phyloP scores from a whole-genome alignment of 164 flowering plant species.

The Berberis thunbergii region DNA sequence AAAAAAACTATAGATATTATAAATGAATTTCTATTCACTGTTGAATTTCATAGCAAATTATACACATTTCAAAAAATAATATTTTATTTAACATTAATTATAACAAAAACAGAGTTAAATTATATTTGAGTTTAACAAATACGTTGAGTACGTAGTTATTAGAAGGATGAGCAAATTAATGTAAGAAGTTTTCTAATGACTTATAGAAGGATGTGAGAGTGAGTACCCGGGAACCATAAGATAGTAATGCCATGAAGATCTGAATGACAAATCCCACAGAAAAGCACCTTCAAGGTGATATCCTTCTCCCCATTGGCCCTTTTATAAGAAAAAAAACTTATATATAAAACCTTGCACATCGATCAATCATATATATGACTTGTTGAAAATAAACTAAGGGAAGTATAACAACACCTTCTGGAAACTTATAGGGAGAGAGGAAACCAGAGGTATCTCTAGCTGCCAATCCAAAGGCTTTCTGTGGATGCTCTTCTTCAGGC shows the following conservation, averaged over 20 bases:
- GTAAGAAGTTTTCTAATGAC: too few species aligned
- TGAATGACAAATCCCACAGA: constrained; percentile 1
- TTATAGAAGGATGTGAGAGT: too few species aligned
- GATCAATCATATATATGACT: background rate
- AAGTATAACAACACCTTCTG: constrained; percentile 7
- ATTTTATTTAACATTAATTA: too few species aligned
- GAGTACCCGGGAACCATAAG: constrained; percentile 1
- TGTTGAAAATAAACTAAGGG: background rate
- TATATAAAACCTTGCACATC: background rate
- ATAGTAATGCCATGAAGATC: background rate
- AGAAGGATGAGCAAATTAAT: too few species aligned
- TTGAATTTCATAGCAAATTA: too few species aligned
- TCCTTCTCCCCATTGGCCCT: background rate
- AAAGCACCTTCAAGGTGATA: background rate
- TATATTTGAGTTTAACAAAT: too few species aligned
- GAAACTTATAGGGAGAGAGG: constrained; percentile 20
- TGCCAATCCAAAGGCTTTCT: constrained; percentile 19
- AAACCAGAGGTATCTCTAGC: constrained; percentile 18
- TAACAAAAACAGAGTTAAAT: too few species aligned
- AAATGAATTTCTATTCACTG: too few species aligned
- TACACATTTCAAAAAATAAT: too few species aligned
- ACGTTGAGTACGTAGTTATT: too few species aligned
- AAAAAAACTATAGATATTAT: too few species aligned
- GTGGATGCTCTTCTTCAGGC: constrained; percentile 15
- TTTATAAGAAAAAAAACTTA: background rate